phyloP scores from a whole-genome alignment of 2,329 filamentous ascomycete species.

The Hypoxylon sp. region DNA sequence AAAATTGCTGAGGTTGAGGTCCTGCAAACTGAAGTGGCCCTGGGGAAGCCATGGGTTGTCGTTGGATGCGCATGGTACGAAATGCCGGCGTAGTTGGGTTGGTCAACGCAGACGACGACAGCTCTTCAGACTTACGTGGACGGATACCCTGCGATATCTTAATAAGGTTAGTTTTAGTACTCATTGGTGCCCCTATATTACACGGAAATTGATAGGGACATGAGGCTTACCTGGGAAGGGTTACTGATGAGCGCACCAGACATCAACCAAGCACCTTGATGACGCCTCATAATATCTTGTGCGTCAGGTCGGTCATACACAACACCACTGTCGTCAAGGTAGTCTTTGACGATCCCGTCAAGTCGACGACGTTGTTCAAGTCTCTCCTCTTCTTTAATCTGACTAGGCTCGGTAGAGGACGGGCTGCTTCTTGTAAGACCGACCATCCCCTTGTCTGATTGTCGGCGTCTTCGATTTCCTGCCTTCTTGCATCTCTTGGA shows the following conservation, averaged over 20 bases:
- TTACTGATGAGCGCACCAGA: slow-evolving; percentile 31
- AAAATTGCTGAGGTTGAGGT: background rate
- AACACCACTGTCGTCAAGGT: slow-evolving; percentile 32
- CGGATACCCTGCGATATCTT: background rate
- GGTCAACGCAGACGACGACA: background rate
- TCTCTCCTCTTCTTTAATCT: background rate
- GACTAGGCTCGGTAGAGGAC: background rate
- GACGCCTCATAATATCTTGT: background rate
- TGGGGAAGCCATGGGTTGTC: background rate
- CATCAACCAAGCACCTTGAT: slow-evolving; percentile 29
- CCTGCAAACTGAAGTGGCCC: slow-evolving; percentile 1
- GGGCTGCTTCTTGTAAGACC: background rate
- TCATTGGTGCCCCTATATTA: background rate
- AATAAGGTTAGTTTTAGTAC: background rate
- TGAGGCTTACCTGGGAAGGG: background rate
- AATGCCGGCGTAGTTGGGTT: background rate
- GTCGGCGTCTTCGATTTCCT: background rate
- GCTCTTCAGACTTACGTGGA: background rate
- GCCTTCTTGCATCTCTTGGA: background rate
- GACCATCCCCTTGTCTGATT: background rate
- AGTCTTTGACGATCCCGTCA: slow-evolving; percentile 34
- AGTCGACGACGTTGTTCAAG: slow-evolving; percentile 19
- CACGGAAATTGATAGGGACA: background rate
- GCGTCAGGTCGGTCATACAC: slow-evolving; percentile 31
- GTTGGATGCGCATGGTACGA: background rate